A percentile compares a stretch with the other conserved stretches of the same genome.
Conservation (phyloP, 176 grass and related monocot species). For the Carex parvula region DNA sequence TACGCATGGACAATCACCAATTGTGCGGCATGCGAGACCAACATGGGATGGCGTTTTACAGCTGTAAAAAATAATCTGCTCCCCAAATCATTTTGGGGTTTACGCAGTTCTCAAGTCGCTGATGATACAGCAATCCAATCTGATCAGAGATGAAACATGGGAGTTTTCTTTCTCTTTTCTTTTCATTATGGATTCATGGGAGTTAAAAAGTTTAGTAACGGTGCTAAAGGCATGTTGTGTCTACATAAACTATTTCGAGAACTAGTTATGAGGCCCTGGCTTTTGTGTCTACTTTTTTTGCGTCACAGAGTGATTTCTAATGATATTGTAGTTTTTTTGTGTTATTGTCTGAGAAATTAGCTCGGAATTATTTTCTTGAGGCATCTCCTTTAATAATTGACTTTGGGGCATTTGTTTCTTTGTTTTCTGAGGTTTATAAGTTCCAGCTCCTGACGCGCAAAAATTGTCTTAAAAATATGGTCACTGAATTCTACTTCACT, state of each 20-base stretch:
- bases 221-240: neutral
- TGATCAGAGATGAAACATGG: neutral
- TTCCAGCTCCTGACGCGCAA: neutral
- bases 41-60: slow-evolving; percentile 85
- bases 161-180: neutral
- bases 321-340: neutral
- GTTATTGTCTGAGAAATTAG: neutral
- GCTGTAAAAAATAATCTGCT: slow-evolving; percentile 49
- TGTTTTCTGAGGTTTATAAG: neutral
- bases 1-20: slow-evolving; percentile 68
- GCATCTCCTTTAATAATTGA: neutral
- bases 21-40: slow-evolving; percentile 49
- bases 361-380: neutral
- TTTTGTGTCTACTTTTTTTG: too few relatives aligned
- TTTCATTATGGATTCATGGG: neutral
- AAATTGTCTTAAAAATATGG: too few relatives aligned
- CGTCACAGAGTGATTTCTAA: neutral
- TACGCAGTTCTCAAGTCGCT: slow-evolving; percentile 57
- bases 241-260: neutral
- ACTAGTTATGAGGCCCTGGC: neutral
- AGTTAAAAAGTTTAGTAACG: neutral
- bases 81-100: slow-evolving; percentile 87
- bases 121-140: slow-evolving; percentile 37
- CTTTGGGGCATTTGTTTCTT: neutral
- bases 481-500: neutral